phyloP scores from a whole-genome alignment of 305 asterid genomes.

The Plantago rigida region DNA sequence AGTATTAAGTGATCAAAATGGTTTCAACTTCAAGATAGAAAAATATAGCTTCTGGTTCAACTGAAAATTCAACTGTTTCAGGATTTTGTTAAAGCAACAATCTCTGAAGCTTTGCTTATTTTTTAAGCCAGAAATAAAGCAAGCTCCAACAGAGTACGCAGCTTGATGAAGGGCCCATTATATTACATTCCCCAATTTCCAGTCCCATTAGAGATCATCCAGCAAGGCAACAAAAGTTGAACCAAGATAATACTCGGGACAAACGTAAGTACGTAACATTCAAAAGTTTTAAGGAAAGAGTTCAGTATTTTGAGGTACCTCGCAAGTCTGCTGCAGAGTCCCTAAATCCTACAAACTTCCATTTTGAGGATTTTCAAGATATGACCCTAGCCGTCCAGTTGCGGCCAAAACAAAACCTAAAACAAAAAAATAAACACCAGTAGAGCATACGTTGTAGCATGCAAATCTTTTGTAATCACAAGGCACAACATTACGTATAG shows the following conservation, averaged over 20 bases:
- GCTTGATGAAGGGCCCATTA: neutral
- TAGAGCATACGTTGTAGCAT: neutral
- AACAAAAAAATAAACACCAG: slow-evolving; percentile 4
- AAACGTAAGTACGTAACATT: neutral
- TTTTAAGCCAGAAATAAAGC: neutral
- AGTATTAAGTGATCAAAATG: neutral
- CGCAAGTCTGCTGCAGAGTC: slow-evolving; percentile 13
- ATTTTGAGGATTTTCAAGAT: slow-evolving; percentile 58
- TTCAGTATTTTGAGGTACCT: slow-evolving; percentile 20
- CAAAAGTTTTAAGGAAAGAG: neutral
- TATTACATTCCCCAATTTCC: neutral
- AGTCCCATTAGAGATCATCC: neutral
- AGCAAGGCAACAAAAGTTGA: neutral
- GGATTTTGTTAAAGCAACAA: neutral
- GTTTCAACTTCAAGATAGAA: neutral
- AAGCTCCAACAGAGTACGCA: neutral
- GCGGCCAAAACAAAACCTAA: slow-evolving; percentile 89
- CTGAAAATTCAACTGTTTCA: neutral
- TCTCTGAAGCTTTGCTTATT: neutral
- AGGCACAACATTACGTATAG: neutral
- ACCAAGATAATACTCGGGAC: neutral
- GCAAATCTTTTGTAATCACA: neutral
- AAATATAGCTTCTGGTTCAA: neutral
- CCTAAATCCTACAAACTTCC: slow-evolving; percentile 43
- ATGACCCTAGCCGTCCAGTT: slow-evolving; percentile 51